Evolutionary conservation across 2,329 filamentous ascomycete species (phyloP).

Genomic region (Aspergillus pseudoglaucus): DNA sequence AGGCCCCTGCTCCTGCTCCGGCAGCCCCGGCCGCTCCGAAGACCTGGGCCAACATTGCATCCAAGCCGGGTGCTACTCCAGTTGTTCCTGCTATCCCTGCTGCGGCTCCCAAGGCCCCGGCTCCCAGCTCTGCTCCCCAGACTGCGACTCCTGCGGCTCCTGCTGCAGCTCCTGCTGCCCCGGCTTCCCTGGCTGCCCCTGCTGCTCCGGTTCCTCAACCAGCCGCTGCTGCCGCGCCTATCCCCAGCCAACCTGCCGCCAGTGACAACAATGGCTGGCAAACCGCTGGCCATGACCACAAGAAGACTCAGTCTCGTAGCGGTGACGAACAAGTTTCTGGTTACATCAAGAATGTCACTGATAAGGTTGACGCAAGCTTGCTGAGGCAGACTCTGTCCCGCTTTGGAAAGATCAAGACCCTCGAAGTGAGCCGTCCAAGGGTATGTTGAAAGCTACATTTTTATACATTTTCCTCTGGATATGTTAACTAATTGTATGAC

Average conservation of each 20-base stretch:
- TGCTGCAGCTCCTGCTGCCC: slow-evolving; percentile 26
- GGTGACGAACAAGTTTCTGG: slow-evolving; percentile 71
- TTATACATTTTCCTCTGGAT: background rate
- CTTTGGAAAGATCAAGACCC: slow-evolving; percentile 59
- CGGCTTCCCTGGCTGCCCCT: slow-evolving; percentile 24
- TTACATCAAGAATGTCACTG: slow-evolving; percentile 93
- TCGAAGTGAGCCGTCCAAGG: slow-evolving; percentile 65
- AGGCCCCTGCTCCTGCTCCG: slow-evolving; percentile 24
- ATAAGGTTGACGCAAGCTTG: slow-evolving; percentile 71
- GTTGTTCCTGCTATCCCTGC: slow-evolving; percentile 30
- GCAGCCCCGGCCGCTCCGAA: slow-evolving; percentile 48
- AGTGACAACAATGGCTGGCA: slow-evolving; percentile 71
- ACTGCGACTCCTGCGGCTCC: slow-evolving; percentile 26
- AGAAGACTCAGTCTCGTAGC: slow-evolving; percentile 71
- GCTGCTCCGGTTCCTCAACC: slow-evolving; percentile 27
- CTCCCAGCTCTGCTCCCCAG: slow-evolving; percentile 24
- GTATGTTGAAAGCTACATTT: slow-evolving; percentile 45
- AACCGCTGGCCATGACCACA: slow-evolving; percentile 69
- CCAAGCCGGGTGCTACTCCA: slow-evolving; percentile 35
- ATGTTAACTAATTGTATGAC: background rate
- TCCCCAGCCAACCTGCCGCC: slow-evolving; percentile 76
- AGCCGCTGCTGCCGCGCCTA: slow-evolving; percentile 29
- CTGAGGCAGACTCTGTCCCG: slow-evolving; percentile 64
- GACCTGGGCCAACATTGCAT: slow-evolving; percentile 61
- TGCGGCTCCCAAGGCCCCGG: slow-evolving; percentile 28